phyloP scores from a whole-genome alignment of 2,329 filamentous ascomycete species.

The Paramyrothecium roridum region DNA sequence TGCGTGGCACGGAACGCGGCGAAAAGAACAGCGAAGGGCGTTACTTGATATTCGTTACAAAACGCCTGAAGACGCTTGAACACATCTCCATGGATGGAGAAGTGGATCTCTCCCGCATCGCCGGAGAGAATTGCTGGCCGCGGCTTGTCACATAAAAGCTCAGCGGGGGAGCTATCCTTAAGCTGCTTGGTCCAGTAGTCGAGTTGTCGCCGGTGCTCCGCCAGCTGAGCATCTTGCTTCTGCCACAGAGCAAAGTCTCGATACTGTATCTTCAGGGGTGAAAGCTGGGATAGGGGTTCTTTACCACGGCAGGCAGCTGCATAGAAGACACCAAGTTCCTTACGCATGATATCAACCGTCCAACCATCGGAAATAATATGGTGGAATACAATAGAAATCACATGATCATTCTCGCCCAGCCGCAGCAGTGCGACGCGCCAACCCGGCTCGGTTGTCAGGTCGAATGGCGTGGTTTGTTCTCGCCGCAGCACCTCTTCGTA shows the following conservation, averaged over 20 bases:
- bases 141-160: not conserved
- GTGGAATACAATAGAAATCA: conserved; percentile 8
- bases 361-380: conserved; percentile 8
- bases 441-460: not conserved
- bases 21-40: conserved; percentile 1
- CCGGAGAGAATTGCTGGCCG: not conserved
- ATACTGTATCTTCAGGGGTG: not conserved
- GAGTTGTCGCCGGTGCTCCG: not conserved
- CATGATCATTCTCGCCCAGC: not conserved
- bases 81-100: not conserved
- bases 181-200: not conserved
- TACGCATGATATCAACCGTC: not conserved
- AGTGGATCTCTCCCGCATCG: not conserved
- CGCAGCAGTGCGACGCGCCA: conserved; percentile 2
- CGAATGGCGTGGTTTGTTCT: conserved; percentile 2
- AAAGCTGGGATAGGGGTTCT: not conserved
- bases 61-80: not conserved
- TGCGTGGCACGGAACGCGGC: conserved; percentile 2
- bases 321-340: not conserved
- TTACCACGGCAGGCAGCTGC: not conserved
- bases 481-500: not conserved
- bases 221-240: not conserved
- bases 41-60: not conserved
- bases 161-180: not conserved
- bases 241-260: not conserved